Evolutionary conservation across 208 protist species (phyloP), one percentile per base, ranked within the genome.

Genomic region (Crithidia fasciculata): DNA sequence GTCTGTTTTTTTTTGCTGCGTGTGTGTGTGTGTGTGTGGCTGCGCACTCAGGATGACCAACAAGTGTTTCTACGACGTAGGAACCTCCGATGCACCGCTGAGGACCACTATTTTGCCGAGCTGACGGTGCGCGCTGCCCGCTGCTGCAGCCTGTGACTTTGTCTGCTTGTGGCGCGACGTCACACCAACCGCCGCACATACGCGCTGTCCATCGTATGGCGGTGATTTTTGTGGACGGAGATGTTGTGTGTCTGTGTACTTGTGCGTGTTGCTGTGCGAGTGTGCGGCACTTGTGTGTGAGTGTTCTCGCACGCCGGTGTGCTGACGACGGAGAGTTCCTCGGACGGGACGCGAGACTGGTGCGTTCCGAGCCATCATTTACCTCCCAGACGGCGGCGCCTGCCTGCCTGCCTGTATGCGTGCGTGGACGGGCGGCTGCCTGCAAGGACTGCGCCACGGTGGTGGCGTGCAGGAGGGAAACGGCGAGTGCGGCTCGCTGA

Each of bases 171-270:
- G 10, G 69, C 16, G 55, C 15, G 72, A 77, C 72, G 72, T 71
- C 72, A 58, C 63, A 49, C 72, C 72, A 78, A 73, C 78, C 60
- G 72, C 62, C 43, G 73, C 61, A 72, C 60, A 68, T 67, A 57
- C 60, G 69, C 63, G 8, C 8, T 71, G 45, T 6, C 40, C 49
- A 77, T 77, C 64, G 72, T 66, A 71, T 70, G 36, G 72, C 36
- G 62, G 72, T 77, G 72, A 71, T 77, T 71, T 61, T 66, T 72
- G 72, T 71, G 72, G 72, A 71, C 72, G 72, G 72, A 65, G 72
- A 77, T 28, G 1, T 0, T 49, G 45, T 0, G 0, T 8, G 0
- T 2, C 18, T 16, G 12, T 15, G 3, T 64, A 15, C 16, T 0
- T 39, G 7, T 41, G 13, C 44, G 41, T 64, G 59, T 52, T 3